phyloP scores from a whole-genome alignment of 176 grass and related monocot species.

The Alopecurus myosuroides region DNA sequence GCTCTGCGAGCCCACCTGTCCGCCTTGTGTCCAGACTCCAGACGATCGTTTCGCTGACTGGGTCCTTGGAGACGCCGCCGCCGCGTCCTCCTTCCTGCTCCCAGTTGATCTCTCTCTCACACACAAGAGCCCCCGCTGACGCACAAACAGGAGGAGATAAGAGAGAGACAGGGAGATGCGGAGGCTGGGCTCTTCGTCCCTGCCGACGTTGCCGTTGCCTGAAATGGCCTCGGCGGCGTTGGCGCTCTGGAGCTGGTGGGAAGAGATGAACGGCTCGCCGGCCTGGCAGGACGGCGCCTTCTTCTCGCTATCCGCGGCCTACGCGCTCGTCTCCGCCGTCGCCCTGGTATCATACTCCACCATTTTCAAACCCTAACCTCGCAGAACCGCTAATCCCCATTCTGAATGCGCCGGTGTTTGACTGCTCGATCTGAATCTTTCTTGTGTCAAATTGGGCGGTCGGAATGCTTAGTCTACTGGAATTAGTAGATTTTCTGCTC shows the following conservation, averaged over 20 bases:
- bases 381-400: background rate
- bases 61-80: slow-evolving; percentile 8
- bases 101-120: background rate
- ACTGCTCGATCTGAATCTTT: slow-evolving; percentile 7
- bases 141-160: background rate
- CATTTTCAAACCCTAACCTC: background rate
- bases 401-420: background rate
- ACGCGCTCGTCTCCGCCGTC: slow-evolving; percentile 67
- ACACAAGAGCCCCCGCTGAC: background rate
- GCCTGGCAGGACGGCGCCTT: slow-evolving; percentile 73
- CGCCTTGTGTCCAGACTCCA: background rate
- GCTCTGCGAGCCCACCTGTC: background rate
- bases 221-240: background rate
- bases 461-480: background rate
- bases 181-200: slow-evolving; percentile 5
- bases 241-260: slow-evolving; percentile 61
- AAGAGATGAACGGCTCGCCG: slow-evolving; percentile 57
- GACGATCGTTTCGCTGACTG: background rate
- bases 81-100: background rate
- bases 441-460: background rate
- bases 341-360: slow-evolving; percentile 50
- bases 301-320: slow-evolving; percentile 72
- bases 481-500: background rate
- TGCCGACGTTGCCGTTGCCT: background rate
- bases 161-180: slow-evolving; percentile 9